Evolutionary conservation across 116 monocot genomes (phyloP), one percentile per base, ranked within the genome.

Genomic region (Trichopus zeylanicus): DNA sequence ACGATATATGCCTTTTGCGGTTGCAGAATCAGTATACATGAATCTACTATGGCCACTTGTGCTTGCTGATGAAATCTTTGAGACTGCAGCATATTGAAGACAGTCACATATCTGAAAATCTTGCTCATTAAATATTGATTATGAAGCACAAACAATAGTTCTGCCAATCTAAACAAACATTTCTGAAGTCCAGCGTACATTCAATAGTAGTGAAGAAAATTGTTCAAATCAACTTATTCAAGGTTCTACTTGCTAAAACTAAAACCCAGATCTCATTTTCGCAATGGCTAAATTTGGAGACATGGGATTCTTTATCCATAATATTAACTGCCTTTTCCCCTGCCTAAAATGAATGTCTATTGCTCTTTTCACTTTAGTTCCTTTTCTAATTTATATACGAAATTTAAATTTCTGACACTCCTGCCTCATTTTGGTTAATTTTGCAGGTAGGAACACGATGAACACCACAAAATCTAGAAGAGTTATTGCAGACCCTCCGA

Each of bases 21-120:
- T 4, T 16, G 24, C 3, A 37, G 47, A 56, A 52, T 52, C 34
- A 38, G 26, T 29, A 18, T 38, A 21, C 38, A 28, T 66, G 42
- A 54, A 46, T 7, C 31, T 70, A 37, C 57, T 49, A 24, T 26
- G 25, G 42, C 60, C 28, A 13, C 51, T 64, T 47, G 59, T 75
- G 19, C 56, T 63, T 42, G 51, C 18, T 61, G 63, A 48, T 33
- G 79, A 72, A 34, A 57, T 32, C 24, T 48, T 71, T 63, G 84
- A 75, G 48, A 34, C 75, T 79, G 79, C 67, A 66, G 32, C 2
- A 18, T 53, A 10, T 37, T 60, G 12, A 19, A 51, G 12, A 13
- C 26, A 51, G 15, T 23, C 33, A 52, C 20, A 18, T 15, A 20
- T 6, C 0, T 31, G 22, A 21, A 8, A 33, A 21, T 18, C 12